Percentiles rank a stretch among this genome's conserved stretches.
phyloP scores from a whole-genome alignment of 768 basidiomycete genomes.

The Phallus indusiatus region DNA sequence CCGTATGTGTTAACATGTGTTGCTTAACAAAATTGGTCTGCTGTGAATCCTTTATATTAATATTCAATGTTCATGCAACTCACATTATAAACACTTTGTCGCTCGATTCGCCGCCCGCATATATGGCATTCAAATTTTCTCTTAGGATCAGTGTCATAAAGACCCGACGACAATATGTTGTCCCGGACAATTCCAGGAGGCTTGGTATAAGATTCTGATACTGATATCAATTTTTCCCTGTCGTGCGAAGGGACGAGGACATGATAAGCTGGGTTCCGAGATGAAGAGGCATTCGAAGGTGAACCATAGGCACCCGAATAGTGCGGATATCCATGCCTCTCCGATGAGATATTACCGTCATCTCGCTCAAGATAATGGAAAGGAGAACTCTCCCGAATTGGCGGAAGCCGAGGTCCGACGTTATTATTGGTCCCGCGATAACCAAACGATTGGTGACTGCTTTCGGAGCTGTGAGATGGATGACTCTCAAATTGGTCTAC shows the following conservation, averaged over 20 bases:
- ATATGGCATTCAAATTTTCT: conserved; percentile 7
- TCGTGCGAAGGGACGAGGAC: conserved; percentile 3
- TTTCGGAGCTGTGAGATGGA: background rate
- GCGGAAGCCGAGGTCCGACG: background rate
- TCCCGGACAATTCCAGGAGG: conserved; percentile 8
- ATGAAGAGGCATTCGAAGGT: background rate
- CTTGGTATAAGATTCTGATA: conserved; percentile 1
- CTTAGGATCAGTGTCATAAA: background rate
- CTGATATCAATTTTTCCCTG: conserved; percentile 1
- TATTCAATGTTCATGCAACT: background rate
- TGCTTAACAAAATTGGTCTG: background rate
- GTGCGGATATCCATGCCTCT: background rate
- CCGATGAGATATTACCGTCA: background rate
- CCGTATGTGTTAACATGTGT: conserved; percentile 10
- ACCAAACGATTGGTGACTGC: background rate
- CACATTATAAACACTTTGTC: conserved; percentile 10
- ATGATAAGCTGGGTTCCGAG: conserved; percentile 1
- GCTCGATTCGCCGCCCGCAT: conserved; percentile 5
- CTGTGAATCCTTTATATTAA: background rate
- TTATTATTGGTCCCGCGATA: background rate
- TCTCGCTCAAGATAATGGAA: background rate
- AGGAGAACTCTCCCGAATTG: conserved; percentile 1
- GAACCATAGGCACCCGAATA: background rate
- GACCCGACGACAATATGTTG: background rate
- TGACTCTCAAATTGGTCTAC: conserved; percentile 3